Percentiles rank a stretch among this genome's conserved stretches.
These are phyloP conservation scores for Solanum okadae DNA, from an alignment of 257 asterid genomes.

Conservation along the genomic window DNA sequence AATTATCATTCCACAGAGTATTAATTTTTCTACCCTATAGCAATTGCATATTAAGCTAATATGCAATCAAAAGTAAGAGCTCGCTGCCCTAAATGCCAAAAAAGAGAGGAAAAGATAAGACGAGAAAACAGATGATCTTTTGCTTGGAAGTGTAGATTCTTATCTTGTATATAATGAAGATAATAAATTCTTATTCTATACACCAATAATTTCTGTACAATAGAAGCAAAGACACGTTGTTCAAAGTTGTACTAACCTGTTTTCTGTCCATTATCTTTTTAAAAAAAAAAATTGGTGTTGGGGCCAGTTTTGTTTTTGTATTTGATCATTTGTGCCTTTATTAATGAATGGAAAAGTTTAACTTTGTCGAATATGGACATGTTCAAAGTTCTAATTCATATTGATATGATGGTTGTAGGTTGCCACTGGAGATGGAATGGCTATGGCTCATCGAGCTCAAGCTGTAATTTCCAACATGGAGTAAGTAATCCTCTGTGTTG, in stretches of 20 bases:
- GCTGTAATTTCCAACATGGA: slow-evolving; percentile 98
- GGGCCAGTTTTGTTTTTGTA: not conserved
- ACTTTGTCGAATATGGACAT: not conserved
- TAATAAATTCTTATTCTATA: not conserved
- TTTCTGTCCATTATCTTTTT: not conserved
- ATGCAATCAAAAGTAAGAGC: not conserved
- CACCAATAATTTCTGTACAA: not conserved
- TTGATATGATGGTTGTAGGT: slow-evolving; percentile 36
- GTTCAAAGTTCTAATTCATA: not conserved
- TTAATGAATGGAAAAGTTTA: not conserved
- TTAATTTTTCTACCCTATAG: not conserved
- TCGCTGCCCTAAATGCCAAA: not conserved
- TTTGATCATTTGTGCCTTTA: not conserved
- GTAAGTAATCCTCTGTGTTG: slow-evolving; percentile 40
- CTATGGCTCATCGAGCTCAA: slow-evolving; percentile 96
- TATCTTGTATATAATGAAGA: not conserved
- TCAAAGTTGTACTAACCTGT: not conserved
- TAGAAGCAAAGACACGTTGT: not conserved
- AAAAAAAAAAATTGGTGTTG: not conserved
- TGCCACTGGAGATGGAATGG: slow-evolving; percentile 99
- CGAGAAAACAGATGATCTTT: not conserved
- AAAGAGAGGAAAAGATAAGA: not conserved
- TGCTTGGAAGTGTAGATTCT: not conserved
- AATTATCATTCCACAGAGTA: not conserved
- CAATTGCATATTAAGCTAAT: not conserved